A percentile compares a stretch with the other conserved stretches of the same genome.
These are phyloP conservation scores for Penicillium lagena DNA, from an alignment of 495 filamentous ascomycete species.

Conservation along the genomic window DNA sequence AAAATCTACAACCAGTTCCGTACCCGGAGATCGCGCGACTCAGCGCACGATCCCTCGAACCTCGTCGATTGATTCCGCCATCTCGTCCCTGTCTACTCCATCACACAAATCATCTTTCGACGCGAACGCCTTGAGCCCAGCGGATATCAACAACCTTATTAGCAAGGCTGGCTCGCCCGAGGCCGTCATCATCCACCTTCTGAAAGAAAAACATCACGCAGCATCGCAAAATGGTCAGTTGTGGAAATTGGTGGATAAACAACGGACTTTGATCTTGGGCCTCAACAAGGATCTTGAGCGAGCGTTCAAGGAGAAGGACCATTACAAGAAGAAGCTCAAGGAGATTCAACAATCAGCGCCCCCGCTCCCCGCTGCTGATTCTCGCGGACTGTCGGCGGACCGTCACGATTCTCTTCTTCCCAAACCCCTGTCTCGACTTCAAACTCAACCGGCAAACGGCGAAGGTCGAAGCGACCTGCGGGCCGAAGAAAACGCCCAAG, in stretches of 20 bases:
- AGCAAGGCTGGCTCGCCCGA: conserved; percentile 84
- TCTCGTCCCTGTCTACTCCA: conserved; percentile 76
- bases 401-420: conserved; percentile 5
- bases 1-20: conserved; percentile 15
- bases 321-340: conserved; percentile 85
- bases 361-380: conserved; percentile 34
- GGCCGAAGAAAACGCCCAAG: conserved; percentile 1
- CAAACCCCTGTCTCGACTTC: background rate
- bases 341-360: conserved; percentile 53
- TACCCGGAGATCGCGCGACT: conserved; percentile 27
- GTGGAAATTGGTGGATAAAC: conserved; percentile 95
- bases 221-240: conserved; percentile 86
- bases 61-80: conserved; percentile 91
- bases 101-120: conserved; percentile 61
- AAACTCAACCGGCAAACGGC: background rate
- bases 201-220: conserved; percentile 86
- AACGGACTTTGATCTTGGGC: conserved; percentile 85
- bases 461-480: background rate
- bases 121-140: conserved; percentile 33
- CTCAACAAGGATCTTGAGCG: conserved; percentile 93
- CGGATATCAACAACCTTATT: conserved; percentile 68
- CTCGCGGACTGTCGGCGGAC: no score
- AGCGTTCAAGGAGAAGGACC: conserved; percentile 89
- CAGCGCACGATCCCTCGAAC: conserved; percentile 60
- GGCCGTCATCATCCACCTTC: conserved; percentile 76